A percentile compares a stretch with the other conserved stretches of the same genome.
These are phyloP conservation scores for Suillus subalutaceus DNA, from an alignment of 768 basidiomycete species.

Conservation along the genomic window DNA sequence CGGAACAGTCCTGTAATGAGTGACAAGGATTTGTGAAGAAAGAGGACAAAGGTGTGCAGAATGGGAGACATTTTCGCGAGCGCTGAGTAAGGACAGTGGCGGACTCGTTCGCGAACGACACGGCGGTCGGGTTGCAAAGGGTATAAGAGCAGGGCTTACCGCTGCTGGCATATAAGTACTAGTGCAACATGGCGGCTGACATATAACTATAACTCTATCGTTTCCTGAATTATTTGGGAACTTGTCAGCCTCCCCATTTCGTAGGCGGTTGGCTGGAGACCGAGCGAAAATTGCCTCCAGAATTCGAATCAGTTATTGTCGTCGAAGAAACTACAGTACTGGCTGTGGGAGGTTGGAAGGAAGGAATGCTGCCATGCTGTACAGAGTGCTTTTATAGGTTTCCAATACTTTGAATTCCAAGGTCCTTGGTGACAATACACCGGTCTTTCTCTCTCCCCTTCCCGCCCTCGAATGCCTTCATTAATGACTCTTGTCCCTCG, in stretches of 20 bases:
- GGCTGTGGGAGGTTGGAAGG: background rate
- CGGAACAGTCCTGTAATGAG: conserved; percentile 31
- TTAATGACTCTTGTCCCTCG: conserved; percentile 76
- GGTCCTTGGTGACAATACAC: conserved; percentile 69
- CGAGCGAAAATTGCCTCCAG: background rate
- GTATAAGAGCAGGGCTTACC: background rate
- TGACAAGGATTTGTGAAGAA: conserved; percentile 26
- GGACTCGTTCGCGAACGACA: conserved; percentile 5
- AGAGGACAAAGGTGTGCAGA: conserved; percentile 16
- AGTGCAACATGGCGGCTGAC: background rate
- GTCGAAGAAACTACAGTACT: background rate
- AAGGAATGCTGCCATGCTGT: background rate
- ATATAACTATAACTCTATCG: background rate
- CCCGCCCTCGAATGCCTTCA: conserved; percentile 72
- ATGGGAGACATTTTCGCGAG: conserved; percentile 16
- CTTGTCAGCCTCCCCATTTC: conserved; percentile 3
- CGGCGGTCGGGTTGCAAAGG: background rate
- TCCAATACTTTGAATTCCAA: conserved; percentile 71
- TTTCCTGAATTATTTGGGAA: too few species aligned
- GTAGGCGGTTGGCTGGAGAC: background rate
- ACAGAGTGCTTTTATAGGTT: conserved; percentile 45
- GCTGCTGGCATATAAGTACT: background rate
- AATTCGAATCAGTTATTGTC: background rate
- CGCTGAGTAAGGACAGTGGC: conserved; percentile 20
- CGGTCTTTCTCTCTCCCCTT: conserved; percentile 78